Base-by-base conservation (phyloP, 2,329 filamentous ascomycete genomes). In the Penicillium sclerotigenum region DNA sequence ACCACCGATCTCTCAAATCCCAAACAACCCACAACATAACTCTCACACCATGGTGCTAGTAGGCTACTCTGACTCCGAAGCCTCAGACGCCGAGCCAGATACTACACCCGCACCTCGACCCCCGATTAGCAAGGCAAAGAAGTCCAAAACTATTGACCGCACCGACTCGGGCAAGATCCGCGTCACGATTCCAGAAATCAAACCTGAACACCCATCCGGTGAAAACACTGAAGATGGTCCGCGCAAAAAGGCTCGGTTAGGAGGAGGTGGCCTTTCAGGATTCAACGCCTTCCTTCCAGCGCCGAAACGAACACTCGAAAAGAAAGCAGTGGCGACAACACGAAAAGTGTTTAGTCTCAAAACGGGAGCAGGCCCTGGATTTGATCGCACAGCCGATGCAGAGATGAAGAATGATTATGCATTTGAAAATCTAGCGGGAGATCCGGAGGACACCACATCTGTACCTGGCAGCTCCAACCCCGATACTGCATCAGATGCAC, bases 271-370 rank as follows among this genome's bases (percentile, higher is more conserved):
- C 5, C 92, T 96, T 66, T 83, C 88, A 49, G 89, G 87, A 2
- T 94, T 97, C 78, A 94, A 93, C 71, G 87, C 91, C 2, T 85
- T 96, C 63, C 81, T 97, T 20, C 93, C 93, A 3, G 81, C 92
- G 26, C 92, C 93, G 4, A 97, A 96, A 69, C 79, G 80, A 57
- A 54, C 68, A 22, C 67, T 66, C 34, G 64, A 66, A 20, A 61
- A 65, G 18, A 67, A 68, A 63, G 68, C 71, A 65, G 38, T 65
- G 64, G 60, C 72, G 61, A 58, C 78, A 68, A 70, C 82, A 65
- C 73, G 80, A 48, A 80, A 82, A 33, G 83, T 86, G 1, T 79
- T 95, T 48, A 89, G 83, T 66, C 71, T 97, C 57, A 94, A 90
- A 78, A 97, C 92, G 9, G 91, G 90, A 22, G 85, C 89, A 8